Evolutionary conservation across 805 yeast genomes (phyloP).

Genomic region (Kodamaea hsintzibuensis): DNA sequence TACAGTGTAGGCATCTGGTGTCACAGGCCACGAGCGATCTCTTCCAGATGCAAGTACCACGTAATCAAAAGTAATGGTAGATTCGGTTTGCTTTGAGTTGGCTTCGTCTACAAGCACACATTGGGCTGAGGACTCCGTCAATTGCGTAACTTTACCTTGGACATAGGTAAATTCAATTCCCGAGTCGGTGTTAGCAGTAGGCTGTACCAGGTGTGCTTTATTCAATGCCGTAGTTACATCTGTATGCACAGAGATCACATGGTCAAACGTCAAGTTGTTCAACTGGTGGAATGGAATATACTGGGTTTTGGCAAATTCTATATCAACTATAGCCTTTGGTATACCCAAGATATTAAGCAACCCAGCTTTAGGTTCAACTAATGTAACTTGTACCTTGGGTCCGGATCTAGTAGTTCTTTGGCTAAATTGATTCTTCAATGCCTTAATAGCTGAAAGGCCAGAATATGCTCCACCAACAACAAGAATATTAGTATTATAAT

Average conservation of each 20-base stretch:
- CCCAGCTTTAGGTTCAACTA: conserved; percentile 43
- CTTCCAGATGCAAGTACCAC: conserved; percentile 51
- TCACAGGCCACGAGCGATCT: conserved; percentile 54
- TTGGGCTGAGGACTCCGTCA: conserved; percentile 17
- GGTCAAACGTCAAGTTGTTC: conserved; percentile 29
- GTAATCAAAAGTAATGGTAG: conserved; percentile 42
- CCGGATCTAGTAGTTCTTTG: conserved; percentile 13
- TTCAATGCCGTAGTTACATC: conserved; percentile 12
- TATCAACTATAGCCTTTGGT: conserved; percentile 40
- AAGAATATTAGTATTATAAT: conserved; percentile 29
- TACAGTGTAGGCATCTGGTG: conserved; percentile 45
- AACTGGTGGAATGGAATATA: conserved; percentile 34
- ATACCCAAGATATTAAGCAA: conserved; percentile 41
- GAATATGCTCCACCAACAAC: conserved; percentile 45
- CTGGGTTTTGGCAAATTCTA: conserved; percentile 40
- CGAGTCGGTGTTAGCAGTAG: conserved; percentile 12
- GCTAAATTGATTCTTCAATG: conserved; percentile 27
- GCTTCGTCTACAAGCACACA: conserved; percentile 6
- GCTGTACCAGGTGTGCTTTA: conserved; percentile 1
- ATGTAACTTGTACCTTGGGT: conserved; percentile 27
- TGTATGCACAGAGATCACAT: conserved; percentile 26
- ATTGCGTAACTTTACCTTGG: conserved; percentile 31
- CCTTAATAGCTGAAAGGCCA: conserved; percentile 38
- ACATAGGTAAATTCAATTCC: conserved; percentile 29
- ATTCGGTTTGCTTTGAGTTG: background rate